Evolutionary conservation across 805 yeast species (phyloP), one percentile per base, ranked within the genome.

Genomic region (Ogataea methylovora): DNA sequence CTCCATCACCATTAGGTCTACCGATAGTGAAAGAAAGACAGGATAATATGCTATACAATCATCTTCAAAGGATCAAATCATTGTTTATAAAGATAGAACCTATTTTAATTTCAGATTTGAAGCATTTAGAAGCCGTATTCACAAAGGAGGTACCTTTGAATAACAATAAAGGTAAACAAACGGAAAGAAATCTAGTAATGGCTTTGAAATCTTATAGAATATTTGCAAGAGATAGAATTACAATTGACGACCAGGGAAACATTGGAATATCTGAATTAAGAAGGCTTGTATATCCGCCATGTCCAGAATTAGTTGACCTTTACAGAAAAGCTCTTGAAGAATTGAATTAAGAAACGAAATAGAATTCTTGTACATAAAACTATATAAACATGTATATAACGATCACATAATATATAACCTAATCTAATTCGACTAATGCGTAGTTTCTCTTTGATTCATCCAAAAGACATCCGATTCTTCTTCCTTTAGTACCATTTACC

Each of bases 1-100:
- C 44, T 86, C 66, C 44, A 84, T 71, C 42, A 81, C 85, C 58
- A 94, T 71, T 51, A 80, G 90, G 27, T 83, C 63, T 52, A 94
- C 69, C 47, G 67, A 71, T 47, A 84, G 63, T 61, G 84, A 94
- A 38, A 83, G 65, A 40, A 65, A 46, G 14, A 71, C 63, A 19
- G 73, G 65, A 48, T 59, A 50, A 51, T 9, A 65, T 18, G 5
- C 64, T 53, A 16, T 51, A 54, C 35, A 33, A 54, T 29, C 33
- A n/a, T 4, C 11, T 30, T 20, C 8, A 13, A 3, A 30, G n/a
- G 23, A 16, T 30, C 4, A 25, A 30, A 24, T n/a, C 9, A 4
- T 5, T 30, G 4, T 12, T 21, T 14, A 20, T 21, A 11, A 19
- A 16, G 3, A 5, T 10, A 4, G 8, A 7, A 21, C 18, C 23